phyloP scores from a whole-genome alignment of 2,329 filamentous ascomycete species.

The Neonectria punicea region DNA sequence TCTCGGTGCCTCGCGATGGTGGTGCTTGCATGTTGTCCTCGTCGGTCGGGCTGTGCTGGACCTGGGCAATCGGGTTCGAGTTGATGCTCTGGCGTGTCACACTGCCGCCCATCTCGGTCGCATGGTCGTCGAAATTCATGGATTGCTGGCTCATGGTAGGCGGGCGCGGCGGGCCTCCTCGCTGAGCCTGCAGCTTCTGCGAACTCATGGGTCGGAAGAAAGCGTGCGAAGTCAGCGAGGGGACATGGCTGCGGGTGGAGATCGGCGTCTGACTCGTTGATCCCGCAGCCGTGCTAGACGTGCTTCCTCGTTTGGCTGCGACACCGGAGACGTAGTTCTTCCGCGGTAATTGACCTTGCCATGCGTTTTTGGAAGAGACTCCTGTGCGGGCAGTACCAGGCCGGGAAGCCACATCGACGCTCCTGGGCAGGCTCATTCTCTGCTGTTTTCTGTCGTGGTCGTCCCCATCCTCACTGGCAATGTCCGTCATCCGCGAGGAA shows the following conservation, averaged over 20 bases:
- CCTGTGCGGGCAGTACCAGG: slow-evolving; percentile 66
- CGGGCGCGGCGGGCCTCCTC: slow-evolving; percentile 66
- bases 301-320: slow-evolving; percentile 57
- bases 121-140: slow-evolving; percentile 51
- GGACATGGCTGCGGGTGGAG: slow-evolving; percentile 86
- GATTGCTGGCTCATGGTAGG: slow-evolving; percentile 52
- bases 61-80: slow-evolving; percentile 57
- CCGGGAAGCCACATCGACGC: slow-evolving; percentile 59
- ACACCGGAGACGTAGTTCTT: slow-evolving; percentile 56
- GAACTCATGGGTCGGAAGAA: slow-evolving; percentile 99
- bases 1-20: slow-evolving; percentile 81
- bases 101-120: slow-evolving; percentile 58
- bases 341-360: slow-evolving; percentile 67
- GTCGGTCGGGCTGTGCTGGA: slow-evolving; percentile 44
- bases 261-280: slow-evolving; percentile 66
- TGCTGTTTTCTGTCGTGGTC: slow-evolving; percentile 49
- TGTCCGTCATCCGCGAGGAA: slow-evolving; percentile 77
- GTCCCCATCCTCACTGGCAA: slow-evolving; percentile 66
- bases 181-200: slow-evolving; percentile 90
- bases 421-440: slow-evolving; percentile 46
- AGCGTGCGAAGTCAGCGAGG: slow-evolving; percentile 86
- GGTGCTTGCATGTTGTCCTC: slow-evolving; percentile 68
- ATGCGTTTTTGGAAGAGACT: slow-evolving; percentile 55
- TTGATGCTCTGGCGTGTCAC: slow-evolving; percentile 65
- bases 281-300: slow-evolving; percentile 58